A percentile compares a stretch with the other conserved stretches of the same genome.
Evolutionary conservation across 768 basidiomycete species (phyloP).

Genomic region (Nidularia pulvinata): DNA sequence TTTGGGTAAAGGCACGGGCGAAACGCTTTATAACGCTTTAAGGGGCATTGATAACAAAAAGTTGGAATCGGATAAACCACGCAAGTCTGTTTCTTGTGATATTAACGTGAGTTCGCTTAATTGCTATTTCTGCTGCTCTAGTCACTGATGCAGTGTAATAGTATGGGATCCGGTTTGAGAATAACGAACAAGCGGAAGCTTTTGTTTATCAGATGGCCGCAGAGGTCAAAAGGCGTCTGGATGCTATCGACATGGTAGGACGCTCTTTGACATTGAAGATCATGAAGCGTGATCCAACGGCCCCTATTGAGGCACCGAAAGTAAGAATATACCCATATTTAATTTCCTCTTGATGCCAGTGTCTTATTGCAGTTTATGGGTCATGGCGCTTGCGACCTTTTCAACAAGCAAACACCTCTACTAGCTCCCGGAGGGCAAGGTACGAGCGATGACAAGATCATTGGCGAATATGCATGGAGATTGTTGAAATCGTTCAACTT

Average conservation of each 20-base stretch:
- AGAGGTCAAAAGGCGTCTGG: conserved; percentile 75
- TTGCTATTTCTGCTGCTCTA: not conserved
- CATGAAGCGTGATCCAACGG: conserved; percentile 83
- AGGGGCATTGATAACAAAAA: conserved; percentile 82
- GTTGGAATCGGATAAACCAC: conserved; percentile 80
- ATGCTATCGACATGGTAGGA: conserved; percentile 68
- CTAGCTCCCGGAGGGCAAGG: conserved; percentile 60
- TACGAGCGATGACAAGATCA: conserved; percentile 69
- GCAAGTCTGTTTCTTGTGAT: conserved; percentile 93
- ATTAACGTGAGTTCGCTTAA: conserved; percentile 71
- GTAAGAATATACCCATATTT: conserved; percentile 31
- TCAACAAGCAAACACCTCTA: conserved; percentile 72
- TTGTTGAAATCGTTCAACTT: conserved; percentile 74
- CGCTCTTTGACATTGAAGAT: conserved; percentile 83
- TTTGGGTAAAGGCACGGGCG: conserved; percentile 80
- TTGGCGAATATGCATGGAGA: conserved; percentile 78
- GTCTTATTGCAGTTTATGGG: conserved; percentile 72
- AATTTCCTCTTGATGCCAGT: not conserved
- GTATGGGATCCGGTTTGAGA: conserved; percentile 96
- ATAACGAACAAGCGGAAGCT: conserved; percentile 74
- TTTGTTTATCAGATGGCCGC: conserved; percentile 78
- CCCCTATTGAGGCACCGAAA: conserved; percentile 91
- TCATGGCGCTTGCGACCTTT: conserved; percentile 83
- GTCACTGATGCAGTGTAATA: conserved; percentile 20
- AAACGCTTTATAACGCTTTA: conserved; percentile 82